Conservation (phyloP, 352 stramenopile species). For the Pythium rhizo-oryzae region DNA sequence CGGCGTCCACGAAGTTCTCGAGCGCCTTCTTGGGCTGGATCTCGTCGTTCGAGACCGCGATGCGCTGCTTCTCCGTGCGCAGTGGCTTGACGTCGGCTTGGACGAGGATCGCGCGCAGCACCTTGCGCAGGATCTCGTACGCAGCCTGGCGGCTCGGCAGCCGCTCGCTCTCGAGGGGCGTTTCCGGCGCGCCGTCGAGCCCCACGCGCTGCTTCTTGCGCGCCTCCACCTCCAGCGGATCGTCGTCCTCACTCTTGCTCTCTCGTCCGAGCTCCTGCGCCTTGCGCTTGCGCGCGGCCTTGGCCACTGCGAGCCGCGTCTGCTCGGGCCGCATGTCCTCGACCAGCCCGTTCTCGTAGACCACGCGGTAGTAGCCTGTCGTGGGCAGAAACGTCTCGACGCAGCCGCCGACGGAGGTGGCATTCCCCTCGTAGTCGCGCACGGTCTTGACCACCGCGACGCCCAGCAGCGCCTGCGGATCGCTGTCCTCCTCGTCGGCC, state of each 20-base stretch:
- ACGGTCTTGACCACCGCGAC: conserved; percentile 42
- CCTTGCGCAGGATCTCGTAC: conserved; percentile 52
- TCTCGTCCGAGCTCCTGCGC: conserved; percentile 2
- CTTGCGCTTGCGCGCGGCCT: conserved; percentile 26
- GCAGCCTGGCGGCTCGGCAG: conserved; percentile 49
- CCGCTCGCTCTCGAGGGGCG: conserved; percentile 46
- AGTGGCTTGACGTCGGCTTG: conserved; percentile 52
- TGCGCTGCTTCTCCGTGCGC: conserved; percentile 56
- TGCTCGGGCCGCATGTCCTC: conserved; percentile 49
- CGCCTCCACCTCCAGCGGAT: conserved; percentile 30
- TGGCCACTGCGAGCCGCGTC: conserved; percentile 30
- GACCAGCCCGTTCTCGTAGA: conserved; percentile 46
- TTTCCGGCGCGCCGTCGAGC: conserved; percentile 23
- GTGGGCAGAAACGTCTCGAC: conserved; percentile 51
- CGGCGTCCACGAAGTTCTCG: conserved; percentile 62
- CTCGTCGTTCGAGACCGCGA: conserved; percentile 64
- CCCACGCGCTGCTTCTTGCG: conserved; percentile 1
- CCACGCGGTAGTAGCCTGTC: conserved; percentile 45
- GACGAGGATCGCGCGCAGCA: conserved; percentile 53
- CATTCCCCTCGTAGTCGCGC: conserved; percentile 52
- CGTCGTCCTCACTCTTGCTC: conserved; percentile 16
- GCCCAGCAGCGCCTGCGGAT: conserved; percentile 51
- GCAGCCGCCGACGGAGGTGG: conserved; percentile 38
- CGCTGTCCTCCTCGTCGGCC: conserved; percentile 5
- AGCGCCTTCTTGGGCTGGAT: conserved; percentile 63